Evolutionary conservation across 805 yeast genomes (phyloP).

Genomic region (Wickerhamiella hasegawae): DNA sequence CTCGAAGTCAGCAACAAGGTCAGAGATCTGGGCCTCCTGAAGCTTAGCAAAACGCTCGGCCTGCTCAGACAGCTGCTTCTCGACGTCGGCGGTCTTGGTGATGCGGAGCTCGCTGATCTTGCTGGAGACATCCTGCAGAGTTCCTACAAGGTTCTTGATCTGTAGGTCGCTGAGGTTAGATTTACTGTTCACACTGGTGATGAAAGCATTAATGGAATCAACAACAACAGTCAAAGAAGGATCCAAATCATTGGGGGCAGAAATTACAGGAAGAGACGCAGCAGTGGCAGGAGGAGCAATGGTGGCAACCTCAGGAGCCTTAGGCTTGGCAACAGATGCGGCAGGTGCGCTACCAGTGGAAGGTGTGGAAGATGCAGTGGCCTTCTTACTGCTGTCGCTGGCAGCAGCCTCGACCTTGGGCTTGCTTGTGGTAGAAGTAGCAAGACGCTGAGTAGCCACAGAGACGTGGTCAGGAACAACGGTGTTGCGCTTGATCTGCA

Average conservation of each 20-base stretch:
- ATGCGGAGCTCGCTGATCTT: constrained; percentile 5
- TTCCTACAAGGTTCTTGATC: constrained; percentile 12
- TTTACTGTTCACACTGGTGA: constrained; percentile 13
- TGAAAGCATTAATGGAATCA: constrained; percentile 13
- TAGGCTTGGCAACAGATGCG: neutral
- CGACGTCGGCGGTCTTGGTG: constrained; percentile 3
- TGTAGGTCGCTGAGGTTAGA: constrained; percentile 19
- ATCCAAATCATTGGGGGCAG: constrained; percentile 12
- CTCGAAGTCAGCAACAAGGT: constrained; percentile 19
- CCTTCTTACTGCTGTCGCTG: constrained; percentile 9
- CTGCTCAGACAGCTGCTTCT: constrained; percentile 12
- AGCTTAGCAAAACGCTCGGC: constrained; percentile 19
- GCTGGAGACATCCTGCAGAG: constrained; percentile 1
- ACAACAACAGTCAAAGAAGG: constrained; percentile 14
- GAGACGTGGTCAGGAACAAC: neutral
- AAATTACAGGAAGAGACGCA: constrained; percentile 7
- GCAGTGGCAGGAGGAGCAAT: neutral
- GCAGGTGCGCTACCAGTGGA: neutral
- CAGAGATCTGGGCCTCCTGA: constrained; percentile 13
- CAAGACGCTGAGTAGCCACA: neutral
- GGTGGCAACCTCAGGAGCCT: neutral
- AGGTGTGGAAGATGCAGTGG: neutral
- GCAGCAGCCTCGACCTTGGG: neutral
- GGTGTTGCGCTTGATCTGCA: neutral
- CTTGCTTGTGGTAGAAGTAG: neutral